phyloP scores from a whole-genome alignment of 1,284 basidiomycete species.

The Naganishia albida region DNA sequence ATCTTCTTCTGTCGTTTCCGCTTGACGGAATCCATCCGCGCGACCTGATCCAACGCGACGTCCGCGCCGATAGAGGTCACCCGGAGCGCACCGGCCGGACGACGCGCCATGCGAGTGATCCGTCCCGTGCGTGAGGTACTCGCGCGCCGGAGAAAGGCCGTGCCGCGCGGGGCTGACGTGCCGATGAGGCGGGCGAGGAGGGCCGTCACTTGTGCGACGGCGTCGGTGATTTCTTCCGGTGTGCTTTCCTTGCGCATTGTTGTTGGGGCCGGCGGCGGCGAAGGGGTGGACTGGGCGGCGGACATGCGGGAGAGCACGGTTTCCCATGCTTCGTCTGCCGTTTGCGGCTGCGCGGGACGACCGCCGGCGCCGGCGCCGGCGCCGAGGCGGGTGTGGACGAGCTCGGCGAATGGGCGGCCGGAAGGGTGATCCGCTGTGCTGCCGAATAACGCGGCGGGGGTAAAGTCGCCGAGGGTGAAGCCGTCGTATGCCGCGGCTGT shows the following conservation, averaged over 20 bases:
- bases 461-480: background rate
- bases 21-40: slow-evolving; percentile 46
- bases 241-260: too few species aligned
- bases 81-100: background rate
- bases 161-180: background rate
- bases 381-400: slow-evolving; percentile 1
- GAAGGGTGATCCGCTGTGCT: background rate
- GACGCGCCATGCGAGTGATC: slow-evolving; percentile 6
- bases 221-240: background rate
- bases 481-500: background rate
- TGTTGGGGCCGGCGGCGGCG: background rate
- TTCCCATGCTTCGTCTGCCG: slow-evolving; percentile 25
- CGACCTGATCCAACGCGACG: slow-evolving; percentile 31
- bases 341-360: background rate
- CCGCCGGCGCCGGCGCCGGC: background rate
- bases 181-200: slow-evolving; percentile 2
- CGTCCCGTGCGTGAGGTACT: slow-evolving; percentile 8
- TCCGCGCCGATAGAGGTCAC: slow-evolving; percentile 8
- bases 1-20: slow-evolving; percentile 50
- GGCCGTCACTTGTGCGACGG: slow-evolving; percentile 5
- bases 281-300: background rate
- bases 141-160: slow-evolving; percentile 8
- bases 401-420: slow-evolving; percentile 13
- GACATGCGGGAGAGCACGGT: slow-evolving; percentile 19
- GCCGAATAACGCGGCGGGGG: slow-evolving; percentile 13